Base-by-base conservation (phyloP, 1,284 basidiomycete species). In the Golubevia pallescens region DNA sequence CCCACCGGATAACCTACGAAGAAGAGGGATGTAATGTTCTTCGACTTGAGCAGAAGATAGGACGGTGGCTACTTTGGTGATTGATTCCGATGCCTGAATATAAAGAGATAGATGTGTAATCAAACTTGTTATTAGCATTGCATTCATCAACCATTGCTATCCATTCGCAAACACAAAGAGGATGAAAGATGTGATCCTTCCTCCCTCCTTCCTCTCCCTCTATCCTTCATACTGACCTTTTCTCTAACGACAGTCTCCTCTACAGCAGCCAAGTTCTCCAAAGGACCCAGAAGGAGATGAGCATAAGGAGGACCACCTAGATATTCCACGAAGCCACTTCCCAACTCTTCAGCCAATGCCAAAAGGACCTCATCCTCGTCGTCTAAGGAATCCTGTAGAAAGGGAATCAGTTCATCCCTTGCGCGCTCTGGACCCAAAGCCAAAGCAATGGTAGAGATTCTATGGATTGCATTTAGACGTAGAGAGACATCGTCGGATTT, bases 301-400 rank as follows among this genome's bases (percentile, higher is more conserved):
- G 95, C 97, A 78, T 91, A 90, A 73, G 93, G 91, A 58, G 90
- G 90, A 6, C 97, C 97, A 42, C 97, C 97, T 61, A 99, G 90
- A 86, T 98, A 99, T 78, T 99, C 93, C 74, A 95, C 93, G 83
- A 92, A 93, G 42, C 74, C 70, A 28, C 70, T 85, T 16, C 96
- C 97, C 21, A 99, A 88, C 87, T 99, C 97, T 80, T 98, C 96
- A 20, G 96, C 95, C 62, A 99, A 89, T 2, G 96, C 97, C 52
- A 99, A 90, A 51, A 99, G 88, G 32, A 99, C 96, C 86, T 99
- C 97, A 86, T 99, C 97, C 87, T 99, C 97, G 84, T 99, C 97
- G 86, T 99, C 97, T 76, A 99, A 91, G 48, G 95, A 97, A 84
- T 99, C 96, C 88, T 95, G 93, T 66, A 99, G 90, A 88, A 99